Evolutionary conservation across 202 grass and related monocot genomes (phyloP), one percentile per base, ranked within the genome.

Genomic region (Setaria viridis): DNA sequence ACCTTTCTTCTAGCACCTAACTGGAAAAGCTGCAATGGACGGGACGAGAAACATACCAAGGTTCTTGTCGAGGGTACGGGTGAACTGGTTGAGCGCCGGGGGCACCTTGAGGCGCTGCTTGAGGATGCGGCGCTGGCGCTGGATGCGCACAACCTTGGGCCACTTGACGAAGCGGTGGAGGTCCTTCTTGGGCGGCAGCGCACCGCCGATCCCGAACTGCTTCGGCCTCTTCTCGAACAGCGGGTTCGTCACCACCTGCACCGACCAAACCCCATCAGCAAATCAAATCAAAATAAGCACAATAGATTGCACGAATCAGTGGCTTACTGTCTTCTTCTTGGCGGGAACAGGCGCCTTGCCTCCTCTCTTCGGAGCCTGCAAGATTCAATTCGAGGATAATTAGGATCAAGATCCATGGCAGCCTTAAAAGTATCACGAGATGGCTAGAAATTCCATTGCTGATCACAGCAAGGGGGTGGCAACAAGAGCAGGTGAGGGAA

Each of bases 181-280:
- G 83, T 96, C 94, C 76, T 90, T 93, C 94, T 96, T 96, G 16
- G 94, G 94, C 54, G 94, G 91, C 14, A 96, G 79, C 0, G 94
- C 94, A 0, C 94, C 94, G 13, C 94, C 94, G 70, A 96, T 93
- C 5, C 91, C 94, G 34, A 96, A 96, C 87, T 96, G 94, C 89
- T 93, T 97, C 41, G 94, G 94, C 87, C 89, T 94, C 89, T 97
- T 97, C 91, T 97, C 94, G 71, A 97, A 97, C 41, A 94, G 75
- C 3, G 94, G 94, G 77, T 97, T 97, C 71, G 68, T 32, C 2
- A 97, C 91, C 58, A 87, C 91, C 94, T 96, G 88, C 32, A 80
- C 56, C 14, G 20, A 7, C 50, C n/a, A 19, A 73, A 81, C 6
- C 4, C 0, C 20, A 49, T 7, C 0, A 30, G 12, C 30, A 20